phyloP scores from a whole-genome alignment of 2,329 filamentous ascomycete genomes.

The Coniochaeta pulveracea region DNA sequence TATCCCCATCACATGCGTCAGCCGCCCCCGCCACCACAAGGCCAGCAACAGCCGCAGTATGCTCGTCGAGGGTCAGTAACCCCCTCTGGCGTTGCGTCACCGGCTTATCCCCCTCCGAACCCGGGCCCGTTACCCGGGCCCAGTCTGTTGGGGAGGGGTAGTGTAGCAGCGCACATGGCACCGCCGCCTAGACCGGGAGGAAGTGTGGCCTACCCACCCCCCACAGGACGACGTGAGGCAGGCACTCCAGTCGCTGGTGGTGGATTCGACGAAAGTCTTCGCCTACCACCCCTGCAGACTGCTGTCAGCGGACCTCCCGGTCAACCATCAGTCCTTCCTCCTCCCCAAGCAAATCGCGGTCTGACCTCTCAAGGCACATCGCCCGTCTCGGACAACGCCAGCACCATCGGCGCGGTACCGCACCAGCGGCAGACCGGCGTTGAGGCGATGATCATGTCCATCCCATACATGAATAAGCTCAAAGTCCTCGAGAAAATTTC shows the following conservation, averaged over 20 bases:
- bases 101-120: constrained; percentile 1
- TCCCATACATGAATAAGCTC: constrained; percentile 66
- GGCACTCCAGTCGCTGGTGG: constrained; percentile 19
- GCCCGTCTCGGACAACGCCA: neutral
- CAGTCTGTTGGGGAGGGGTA: constrained; percentile 2
- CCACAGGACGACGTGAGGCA: neutral
- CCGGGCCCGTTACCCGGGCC: constrained; percentile 7
- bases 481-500: constrained; percentile 66
- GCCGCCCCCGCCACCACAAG: constrained; percentile 6
- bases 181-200: constrained; percentile 9
- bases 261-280: constrained; percentile 41
- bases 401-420: constrained; percentile 6
- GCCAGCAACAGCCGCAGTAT: constrained; percentile 5
- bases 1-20: constrained; percentile 1
- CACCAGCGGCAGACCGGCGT: constrained; percentile 25
- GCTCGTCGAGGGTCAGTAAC: constrained; percentile 7
- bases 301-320: neutral
- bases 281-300: constrained; percentile 42
- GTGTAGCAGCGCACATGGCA: constrained; percentile 8
- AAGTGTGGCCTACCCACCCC: constrained; percentile 4
- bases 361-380: neutral
- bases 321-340: neutral
- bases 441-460: constrained; percentile 63
- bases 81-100: neutral
- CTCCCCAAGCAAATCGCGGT: neutral